Conservation (phyloP, 352 stramenopile genomes). For the Phytophthora cactorum region DNA sequence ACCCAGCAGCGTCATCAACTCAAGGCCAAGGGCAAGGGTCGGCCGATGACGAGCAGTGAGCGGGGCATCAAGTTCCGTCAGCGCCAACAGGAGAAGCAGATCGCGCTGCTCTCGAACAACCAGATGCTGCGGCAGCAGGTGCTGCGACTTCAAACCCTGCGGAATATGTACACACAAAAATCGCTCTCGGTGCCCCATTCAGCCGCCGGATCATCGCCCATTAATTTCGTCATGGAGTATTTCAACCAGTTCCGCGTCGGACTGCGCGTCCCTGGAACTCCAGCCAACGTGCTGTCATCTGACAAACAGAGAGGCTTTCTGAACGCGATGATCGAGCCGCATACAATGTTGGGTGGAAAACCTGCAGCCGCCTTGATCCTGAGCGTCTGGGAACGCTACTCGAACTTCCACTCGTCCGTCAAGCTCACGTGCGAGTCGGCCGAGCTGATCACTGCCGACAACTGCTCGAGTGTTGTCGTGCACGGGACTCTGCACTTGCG, state of each 20-base stretch:
- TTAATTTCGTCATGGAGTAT: slow-evolving; percentile 46
- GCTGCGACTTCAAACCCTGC: slow-evolving; percentile 26
- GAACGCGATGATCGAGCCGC: slow-evolving; percentile 27
- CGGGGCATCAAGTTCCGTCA: slow-evolving; percentile 40
- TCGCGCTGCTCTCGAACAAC: slow-evolving; percentile 14
- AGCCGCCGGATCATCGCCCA: slow-evolving; percentile 16
- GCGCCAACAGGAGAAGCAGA: slow-evolving; percentile 32
- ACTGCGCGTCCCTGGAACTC: slow-evolving; percentile 14
- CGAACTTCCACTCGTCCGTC: slow-evolving; percentile 37
- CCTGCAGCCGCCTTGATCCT: slow-evolving; percentile 33
- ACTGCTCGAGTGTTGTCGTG: slow-evolving; percentile 32
- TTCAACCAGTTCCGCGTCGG: slow-evolving; percentile 46
- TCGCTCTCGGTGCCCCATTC: slow-evolving; percentile 21
- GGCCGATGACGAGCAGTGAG: slow-evolving; percentile 35
- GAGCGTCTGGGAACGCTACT: slow-evolving; percentile 36
- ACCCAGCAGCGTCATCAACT: not conserved
- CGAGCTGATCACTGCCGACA: slow-evolving; percentile 29
- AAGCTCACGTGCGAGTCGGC: slow-evolving; percentile 34
- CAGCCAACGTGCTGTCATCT: not conserved
- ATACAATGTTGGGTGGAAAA: slow-evolving; percentile 27
- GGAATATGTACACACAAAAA: slow-evolving; percentile 25
- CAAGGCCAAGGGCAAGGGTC: slow-evolving; percentile 22
- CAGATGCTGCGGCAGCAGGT: slow-evolving; percentile 33
- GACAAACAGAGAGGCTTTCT: slow-evolving; percentile 39
- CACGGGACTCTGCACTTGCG: slow-evolving; percentile 46